Base-by-base conservation (phyloP, 192 early-diverging fungal species). In the Paraglomus occultum region DNA sequence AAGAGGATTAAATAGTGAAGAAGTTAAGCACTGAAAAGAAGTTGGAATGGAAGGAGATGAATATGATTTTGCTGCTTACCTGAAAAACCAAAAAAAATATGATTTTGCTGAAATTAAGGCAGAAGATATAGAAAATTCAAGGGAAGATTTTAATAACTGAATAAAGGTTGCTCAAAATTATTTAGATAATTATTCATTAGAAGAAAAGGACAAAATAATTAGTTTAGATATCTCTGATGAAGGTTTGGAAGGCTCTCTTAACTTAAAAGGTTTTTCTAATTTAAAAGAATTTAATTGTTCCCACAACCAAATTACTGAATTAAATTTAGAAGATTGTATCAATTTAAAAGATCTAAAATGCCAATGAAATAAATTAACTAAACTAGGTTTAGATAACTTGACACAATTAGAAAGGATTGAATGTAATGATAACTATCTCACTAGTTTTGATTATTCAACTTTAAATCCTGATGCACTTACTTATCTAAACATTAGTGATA, bases 401-500 rank as follows among this genome's bases (percentile, higher is more conserved):
- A 18, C 12, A 6, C 4, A 61, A 42, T 18, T 61, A 40, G 59
- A 61, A 40, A 44, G 17, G 23, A 61, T 61, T 61, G 18, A 61
- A 2, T 61, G 59, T 12, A 43, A n/a, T 61, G 43, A 61, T 42
- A 61, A 61, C 15, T 61, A 40, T 61, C 2, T 61, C 40, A 39
- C 1, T 10, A 14, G 17, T 44, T 61, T 61, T 15, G 43, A 44
- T 61, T 40, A 61, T 61, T 42, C 18, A 4, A 18, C 59, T 12
- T 61, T 44, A 12, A 61, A 61, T 40, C 59, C 40, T 61, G 18
- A 61, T 40, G 45, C 40, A 61, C n/a, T 61, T 1, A 61, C 43
- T 61, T 61, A 44, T 12, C 20, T 61, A 61, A 44, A 61, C 59
- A 44, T 61, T 4, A 61, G 23, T 61, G 43, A 61, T 61, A 61